A percentile compares a stretch with the other conserved stretches of the same genome.
Evolutionary conservation across 2,329 filamentous ascomycete genomes (phyloP).

Genomic region (Trichophyton simii): DNA sequence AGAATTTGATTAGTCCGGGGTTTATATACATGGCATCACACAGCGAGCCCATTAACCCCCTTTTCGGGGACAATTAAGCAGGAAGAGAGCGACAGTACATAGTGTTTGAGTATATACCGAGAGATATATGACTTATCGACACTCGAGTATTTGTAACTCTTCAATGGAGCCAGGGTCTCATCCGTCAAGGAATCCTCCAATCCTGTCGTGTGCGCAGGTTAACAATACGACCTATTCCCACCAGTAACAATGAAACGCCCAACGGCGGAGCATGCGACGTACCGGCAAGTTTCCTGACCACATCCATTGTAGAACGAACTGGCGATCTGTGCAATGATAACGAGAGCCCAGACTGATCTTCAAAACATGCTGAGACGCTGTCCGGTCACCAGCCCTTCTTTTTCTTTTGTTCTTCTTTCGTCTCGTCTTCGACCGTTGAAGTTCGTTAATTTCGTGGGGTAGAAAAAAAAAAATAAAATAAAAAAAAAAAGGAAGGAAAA

Average conservation of each 20-base stretch:
- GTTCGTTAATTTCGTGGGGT: background rate
- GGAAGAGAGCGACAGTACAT: constrained; percentile 49
- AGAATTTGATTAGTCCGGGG: constrained; percentile 5
- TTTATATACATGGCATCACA: constrained; percentile 3
- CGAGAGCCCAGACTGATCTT: background rate
- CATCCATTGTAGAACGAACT: background rate
- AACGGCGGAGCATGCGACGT: background rate
- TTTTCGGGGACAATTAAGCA: background rate
- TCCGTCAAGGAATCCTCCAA: constrained; percentile 56
- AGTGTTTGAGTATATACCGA: constrained; percentile 84
- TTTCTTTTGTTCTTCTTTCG: background rate
- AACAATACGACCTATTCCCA: background rate
- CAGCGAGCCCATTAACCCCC: background rate
- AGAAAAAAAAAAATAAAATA: background rate
- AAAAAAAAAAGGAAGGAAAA: background rate
- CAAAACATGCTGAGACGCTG: constrained; percentile 1
- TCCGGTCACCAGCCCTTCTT: background rate
- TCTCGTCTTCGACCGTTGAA: background rate
- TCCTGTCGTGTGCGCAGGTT: background rate
- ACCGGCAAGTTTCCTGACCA: background rate
- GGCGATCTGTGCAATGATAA: background rate
- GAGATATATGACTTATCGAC: constrained; percentile 94
- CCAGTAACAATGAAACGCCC: background rate
- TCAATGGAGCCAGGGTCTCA: constrained; percentile 80
- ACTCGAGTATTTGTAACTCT: constrained; percentile 92